These are phyloP conservation scores for Sphaerulina vaccinii DNA, from an alignment of 2,329 filamentous ascomycete species.

Conservation along the genomic window DNA sequence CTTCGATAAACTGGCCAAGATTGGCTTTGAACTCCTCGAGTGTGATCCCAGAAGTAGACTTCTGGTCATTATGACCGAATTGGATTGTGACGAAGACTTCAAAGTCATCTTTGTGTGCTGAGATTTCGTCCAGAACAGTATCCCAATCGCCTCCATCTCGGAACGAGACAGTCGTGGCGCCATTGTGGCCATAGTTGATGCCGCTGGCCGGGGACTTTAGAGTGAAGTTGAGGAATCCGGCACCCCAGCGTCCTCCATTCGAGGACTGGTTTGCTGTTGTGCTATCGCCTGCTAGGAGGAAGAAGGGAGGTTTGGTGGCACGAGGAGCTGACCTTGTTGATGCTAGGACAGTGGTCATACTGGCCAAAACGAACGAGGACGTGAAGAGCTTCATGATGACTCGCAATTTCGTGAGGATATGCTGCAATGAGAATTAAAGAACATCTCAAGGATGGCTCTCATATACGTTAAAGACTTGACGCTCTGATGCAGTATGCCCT, in stretches of 20 bases:
- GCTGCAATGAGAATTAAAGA: too few relatives aligned
- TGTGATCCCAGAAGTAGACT: conserved; percentile 48
- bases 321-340: not conserved
- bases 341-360: not conserved
- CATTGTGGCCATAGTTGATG: conserved; percentile 57
- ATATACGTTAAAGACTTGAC: too few relatives aligned
- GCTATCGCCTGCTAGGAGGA: conserved; percentile 54
- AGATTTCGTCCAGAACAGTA: conserved; percentile 47
- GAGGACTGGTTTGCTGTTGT: conserved; percentile 44
- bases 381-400: not conserved
- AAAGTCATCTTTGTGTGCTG: conserved; percentile 8
- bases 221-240: conserved; percentile 54
- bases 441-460: too few relatives aligned
- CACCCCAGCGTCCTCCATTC: conserved; percentile 55
- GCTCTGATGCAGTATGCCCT: too few relatives aligned
- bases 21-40: conserved; percentile 53
- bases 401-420: too few relatives aligned
- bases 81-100: conserved; percentile 56
- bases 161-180: conserved; percentile 58
- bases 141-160: conserved; percentile 54
- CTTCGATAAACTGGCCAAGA: conserved; percentile 45
- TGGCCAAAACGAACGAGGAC: not conserved
- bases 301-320: conserved; percentile 39
- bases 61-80: conserved; percentile 65
- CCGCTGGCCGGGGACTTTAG: conserved; percentile 52